A percentile compares a stretch with the other conserved stretches of the same genome.
Evolutionary conservation across 257 asterid species (phyloP).

Genomic region (Rauvolfia tetraphylla): DNA sequence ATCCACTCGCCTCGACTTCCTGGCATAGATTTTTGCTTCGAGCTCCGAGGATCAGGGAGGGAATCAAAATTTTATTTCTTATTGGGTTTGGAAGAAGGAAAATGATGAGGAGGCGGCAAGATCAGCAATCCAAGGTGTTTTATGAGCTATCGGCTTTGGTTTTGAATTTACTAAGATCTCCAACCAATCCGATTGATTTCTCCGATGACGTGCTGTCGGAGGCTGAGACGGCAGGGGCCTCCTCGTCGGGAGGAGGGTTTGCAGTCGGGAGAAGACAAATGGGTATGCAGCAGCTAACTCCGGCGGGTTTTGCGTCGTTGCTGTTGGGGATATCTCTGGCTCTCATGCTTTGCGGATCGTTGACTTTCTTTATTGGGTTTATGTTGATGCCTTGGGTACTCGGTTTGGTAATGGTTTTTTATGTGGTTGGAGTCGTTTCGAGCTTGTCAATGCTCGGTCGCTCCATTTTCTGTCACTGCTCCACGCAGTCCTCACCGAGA

Average conservation of each 20-base stretch:
- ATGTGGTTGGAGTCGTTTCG: constrained; percentile 75
- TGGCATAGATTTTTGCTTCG: constrained; percentile 1
- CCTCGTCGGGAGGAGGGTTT: constrained; percentile 6
- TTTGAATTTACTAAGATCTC: constrained; percentile 31
- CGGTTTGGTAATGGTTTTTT: constrained; percentile 64
- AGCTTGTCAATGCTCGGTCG: constrained; percentile 78
- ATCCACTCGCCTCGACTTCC: constrained; percentile 56
- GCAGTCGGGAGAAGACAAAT: constrained; percentile 13
- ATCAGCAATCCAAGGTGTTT: constrained; percentile 34
- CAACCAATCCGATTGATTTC: constrained; percentile 27
- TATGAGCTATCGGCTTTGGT: constrained; percentile 40
- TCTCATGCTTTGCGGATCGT: constrained; percentile 82
- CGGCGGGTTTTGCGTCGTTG: constrained; percentile 74
- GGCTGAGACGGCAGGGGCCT: not conserved
- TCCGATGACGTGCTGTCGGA: constrained; percentile 15
- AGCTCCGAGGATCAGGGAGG: not conserved
- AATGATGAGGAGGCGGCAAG: constrained; percentile 33
- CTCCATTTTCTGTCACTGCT: constrained; percentile 43
- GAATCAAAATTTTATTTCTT: not conserved
- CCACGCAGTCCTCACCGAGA: constrained; percentile 38
- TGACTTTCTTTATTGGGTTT: constrained; percentile 85
- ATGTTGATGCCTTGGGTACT: constrained; percentile 96
- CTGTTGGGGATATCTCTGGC: constrained; percentile 70
- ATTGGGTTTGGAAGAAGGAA: not conserved
- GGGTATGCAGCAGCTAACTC: constrained; percentile 55